These are phyloP conservation scores for Yamadazyma epiphylla DNA, from an alignment of 1,139 yeast genomes.

Conservation along the genomic window DNA sequence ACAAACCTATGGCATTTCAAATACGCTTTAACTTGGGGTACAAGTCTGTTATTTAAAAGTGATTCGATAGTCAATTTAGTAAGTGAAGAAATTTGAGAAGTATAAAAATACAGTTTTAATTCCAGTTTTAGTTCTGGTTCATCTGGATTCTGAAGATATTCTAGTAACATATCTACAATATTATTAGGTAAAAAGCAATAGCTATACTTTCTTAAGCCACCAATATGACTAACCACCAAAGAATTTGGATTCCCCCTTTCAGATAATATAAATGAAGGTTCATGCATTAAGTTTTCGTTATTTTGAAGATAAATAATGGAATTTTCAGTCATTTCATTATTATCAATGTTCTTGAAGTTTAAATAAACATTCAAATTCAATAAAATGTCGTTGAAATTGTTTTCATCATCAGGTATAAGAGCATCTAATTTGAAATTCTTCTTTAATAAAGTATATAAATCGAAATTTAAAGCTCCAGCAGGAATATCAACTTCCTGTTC, in stretches of 20 bases:
- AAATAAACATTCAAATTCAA: constrained; percentile 36
- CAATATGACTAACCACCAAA: constrained; percentile 33
- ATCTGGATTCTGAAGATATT: constrained; percentile 25
- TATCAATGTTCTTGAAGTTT: constrained; percentile 21
- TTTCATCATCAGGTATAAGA: constrained; percentile 35
- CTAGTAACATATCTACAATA: constrained; percentile 21
- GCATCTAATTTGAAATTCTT: constrained; percentile 37
- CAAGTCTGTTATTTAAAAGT: constrained; percentile 43
- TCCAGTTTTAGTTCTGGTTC: constrained; percentile 16
- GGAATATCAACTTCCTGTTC: no score
- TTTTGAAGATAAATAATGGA: constrained; percentile 20
- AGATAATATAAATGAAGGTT: constrained; percentile 34
- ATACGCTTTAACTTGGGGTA: constrained; percentile 44
- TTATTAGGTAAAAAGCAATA: constrained; percentile 39
- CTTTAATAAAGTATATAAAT: constrained; percentile 27
- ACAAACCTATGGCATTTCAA: constrained; percentile 48
- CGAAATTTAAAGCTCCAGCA: constrained; percentile 19
- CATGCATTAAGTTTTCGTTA: constrained; percentile 14
- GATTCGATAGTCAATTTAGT: constrained; percentile 52
- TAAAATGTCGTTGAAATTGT: constrained; percentile 30
- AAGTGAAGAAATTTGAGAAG: constrained; percentile 23
- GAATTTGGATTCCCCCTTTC: constrained; percentile 23
- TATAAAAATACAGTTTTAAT: constrained; percentile 22
- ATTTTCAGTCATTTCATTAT: constrained; percentile 3
- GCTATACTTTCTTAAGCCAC: constrained; percentile 40